Conservation (phyloP, 768 basidiomycete species). For the Hydnum rufescens region DNA sequence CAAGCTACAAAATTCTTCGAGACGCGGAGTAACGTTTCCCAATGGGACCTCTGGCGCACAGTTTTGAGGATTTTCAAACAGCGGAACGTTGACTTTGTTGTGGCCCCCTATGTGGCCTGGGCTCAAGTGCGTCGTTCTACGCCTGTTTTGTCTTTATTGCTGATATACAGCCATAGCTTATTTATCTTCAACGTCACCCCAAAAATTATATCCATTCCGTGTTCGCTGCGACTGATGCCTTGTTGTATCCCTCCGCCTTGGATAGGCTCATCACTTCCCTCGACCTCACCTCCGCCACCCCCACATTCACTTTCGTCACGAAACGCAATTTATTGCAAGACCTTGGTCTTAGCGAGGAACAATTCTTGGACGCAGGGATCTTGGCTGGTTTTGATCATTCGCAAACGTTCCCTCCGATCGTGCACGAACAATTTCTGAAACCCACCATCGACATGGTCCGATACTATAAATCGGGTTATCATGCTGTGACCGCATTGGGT, state of each 20-base stretch:
- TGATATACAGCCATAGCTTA: slow-evolving; percentile 33
- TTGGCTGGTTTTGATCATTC: slow-evolving; percentile 78
- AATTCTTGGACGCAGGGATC: slow-evolving; percentile 86
- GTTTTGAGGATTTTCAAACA: slow-evolving; percentile 85
- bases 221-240: slow-evolving; percentile 74
- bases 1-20: slow-evolving; percentile 74
- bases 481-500: slow-evolving; percentile 52
- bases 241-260: slow-evolving; percentile 68
- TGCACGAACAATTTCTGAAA: slow-evolving; percentile 64
- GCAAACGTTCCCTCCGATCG: slow-evolving; percentile 59
- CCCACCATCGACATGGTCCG: slow-evolving; percentile 82
- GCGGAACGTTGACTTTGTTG: slow-evolving; percentile 85
- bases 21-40: slow-evolving; percentile 40
- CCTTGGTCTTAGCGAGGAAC: slow-evolving; percentile 55
- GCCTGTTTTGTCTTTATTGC: not conserved
- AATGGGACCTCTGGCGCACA: slow-evolving; percentile 90
- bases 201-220: slow-evolving; percentile 92
- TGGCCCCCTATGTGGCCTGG: slow-evolving; percentile 90
- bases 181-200: slow-evolving; percentile 82
- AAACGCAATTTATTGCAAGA: slow-evolving; percentile 55
- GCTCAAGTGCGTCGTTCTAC: slow-evolving; percentile 45
- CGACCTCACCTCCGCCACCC: slow-evolving; percentile 46
- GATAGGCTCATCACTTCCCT: slow-evolving; percentile 81
- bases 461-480: slow-evolving; percentile 77
- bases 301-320: slow-evolving; percentile 67